A percentile compares a stretch with the other conserved stretches of the same genome.
Conservation (phyloP, 768 basidiomycete species). For the Asterophora parasitica region DNA sequence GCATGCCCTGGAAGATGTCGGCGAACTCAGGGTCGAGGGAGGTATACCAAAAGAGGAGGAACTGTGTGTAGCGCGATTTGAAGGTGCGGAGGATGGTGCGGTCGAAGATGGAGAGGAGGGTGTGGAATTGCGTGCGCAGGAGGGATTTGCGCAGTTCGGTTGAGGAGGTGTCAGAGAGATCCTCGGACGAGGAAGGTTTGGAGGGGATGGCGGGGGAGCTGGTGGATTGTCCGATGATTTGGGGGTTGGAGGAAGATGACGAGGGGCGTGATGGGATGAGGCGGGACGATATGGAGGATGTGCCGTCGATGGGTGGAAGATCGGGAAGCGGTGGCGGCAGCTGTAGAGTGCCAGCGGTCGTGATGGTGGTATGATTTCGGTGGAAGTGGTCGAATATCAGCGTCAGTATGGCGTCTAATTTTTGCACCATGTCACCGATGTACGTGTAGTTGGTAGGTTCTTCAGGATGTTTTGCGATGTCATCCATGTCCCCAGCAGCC, state of each 20-base stretch:
- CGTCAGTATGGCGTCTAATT: conserved; percentile 84
- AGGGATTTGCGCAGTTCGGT: conserved; percentile 24
- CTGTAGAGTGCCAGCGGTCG: conserved; percentile 16
- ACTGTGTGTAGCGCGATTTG: conserved; percentile 96
- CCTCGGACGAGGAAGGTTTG: conserved; percentile 13
- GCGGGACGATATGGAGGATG: conserved; percentile 24
- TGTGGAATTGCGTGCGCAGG: conserved; percentile 68
- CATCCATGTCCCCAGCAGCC: conserved; percentile 50
- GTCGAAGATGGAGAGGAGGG: conserved; percentile 90
- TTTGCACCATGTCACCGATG: conserved; percentile 84
- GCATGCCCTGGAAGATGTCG: conserved; percentile 90
- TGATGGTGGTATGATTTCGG: conserved; percentile 31
- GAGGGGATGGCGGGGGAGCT: conserved; percentile 18
- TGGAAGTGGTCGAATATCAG: conserved; percentile 85
- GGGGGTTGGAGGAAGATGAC: conserved; percentile 2
- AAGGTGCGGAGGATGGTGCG: conserved; percentile 91
- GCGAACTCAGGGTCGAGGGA: conserved; percentile 86
- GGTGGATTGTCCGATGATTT: conserved; percentile 17
- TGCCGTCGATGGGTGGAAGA: conserved; percentile 26
- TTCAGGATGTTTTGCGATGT: conserved; percentile 32
- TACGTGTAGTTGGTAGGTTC: conserved; percentile 57
- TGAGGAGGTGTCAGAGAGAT: conserved; percentile 10
- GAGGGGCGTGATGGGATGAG: conserved; percentile 18
- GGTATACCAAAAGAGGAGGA: conserved; percentile 92
- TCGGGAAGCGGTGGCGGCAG: conserved; percentile 29